phyloP scores from a whole-genome alignment of 2,329 filamentous ascomycete species.

The Coniochaeta pulveracea region DNA sequence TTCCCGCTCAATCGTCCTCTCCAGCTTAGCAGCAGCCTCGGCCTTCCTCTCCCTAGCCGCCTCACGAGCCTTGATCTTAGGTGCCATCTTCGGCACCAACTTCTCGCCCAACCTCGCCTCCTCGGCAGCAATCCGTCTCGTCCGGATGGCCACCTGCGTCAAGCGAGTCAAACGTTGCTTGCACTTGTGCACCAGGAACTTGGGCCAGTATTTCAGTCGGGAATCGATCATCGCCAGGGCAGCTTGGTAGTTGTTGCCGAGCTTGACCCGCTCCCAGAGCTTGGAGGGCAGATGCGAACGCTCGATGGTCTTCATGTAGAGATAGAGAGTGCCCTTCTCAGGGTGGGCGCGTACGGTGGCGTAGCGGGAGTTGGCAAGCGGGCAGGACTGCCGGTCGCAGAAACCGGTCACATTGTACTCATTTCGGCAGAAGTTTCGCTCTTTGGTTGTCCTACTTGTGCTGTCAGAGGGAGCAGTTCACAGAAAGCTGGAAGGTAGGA shows the following conservation, averaged over 20 bases:
- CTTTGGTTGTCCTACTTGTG: slow-evolving; percentile 57
- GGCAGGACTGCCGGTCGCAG: slow-evolving; percentile 63
- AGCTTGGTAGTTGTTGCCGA: slow-evolving; percentile 82
- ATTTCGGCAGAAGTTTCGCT: slow-evolving; percentile 90
- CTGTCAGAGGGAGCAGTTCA: too few species aligned
- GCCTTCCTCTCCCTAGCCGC: slow-evolving; percentile 58
- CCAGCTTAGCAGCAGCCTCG: slow-evolving; percentile 80
- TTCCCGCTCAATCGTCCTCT: slow-evolving; percentile 90
- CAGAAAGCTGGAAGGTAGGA: neutral
- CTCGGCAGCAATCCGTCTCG: slow-evolving; percentile 73
- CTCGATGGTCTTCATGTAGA: slow-evolving; percentile 95
- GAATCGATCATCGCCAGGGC: slow-evolving; percentile 82
- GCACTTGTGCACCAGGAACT: slow-evolving; percentile 76
- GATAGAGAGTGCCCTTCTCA: slow-evolving; percentile 60
- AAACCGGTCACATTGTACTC: slow-evolving; percentile 54
- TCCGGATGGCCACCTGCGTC: slow-evolving; percentile 79
- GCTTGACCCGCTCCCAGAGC: slow-evolving; percentile 87
- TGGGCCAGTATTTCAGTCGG: slow-evolving; percentile 84
- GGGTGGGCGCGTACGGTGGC: slow-evolving; percentile 82
- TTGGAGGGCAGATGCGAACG: slow-evolving; percentile 79
- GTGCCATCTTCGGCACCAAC: slow-evolving; percentile 78
- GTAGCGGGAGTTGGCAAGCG: slow-evolving; percentile 84
- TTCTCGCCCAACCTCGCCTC: slow-evolving; percentile 83
- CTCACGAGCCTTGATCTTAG: slow-evolving; percentile 74
- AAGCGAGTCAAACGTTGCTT: slow-evolving; percentile 90